Percentiles rank a stretch among this genome's conserved stretches.
Conservation (phyloP, 768 basidiomycete species). For the Leccinum olivaceopallidum region DNA sequence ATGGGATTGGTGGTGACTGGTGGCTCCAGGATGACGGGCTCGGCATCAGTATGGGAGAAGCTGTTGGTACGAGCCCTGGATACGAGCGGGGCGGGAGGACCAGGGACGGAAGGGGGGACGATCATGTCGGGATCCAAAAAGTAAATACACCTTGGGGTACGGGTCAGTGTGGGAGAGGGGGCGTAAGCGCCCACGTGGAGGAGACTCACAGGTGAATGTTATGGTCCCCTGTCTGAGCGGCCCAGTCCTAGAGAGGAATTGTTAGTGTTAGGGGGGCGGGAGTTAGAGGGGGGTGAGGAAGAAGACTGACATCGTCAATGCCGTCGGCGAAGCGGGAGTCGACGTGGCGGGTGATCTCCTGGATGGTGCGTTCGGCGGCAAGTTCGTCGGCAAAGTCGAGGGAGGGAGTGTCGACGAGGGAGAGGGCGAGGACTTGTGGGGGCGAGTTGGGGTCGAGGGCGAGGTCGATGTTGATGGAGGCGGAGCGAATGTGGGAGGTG, state of each 20-base stretch:
- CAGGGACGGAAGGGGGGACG: slow-evolving; percentile 66
- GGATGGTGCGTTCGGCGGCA: slow-evolving; percentile 59
- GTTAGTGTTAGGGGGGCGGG: slow-evolving; percentile 14
- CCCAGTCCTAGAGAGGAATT: slow-evolving; percentile 57
- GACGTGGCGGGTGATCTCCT: slow-evolving; percentile 70
- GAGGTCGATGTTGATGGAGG: slow-evolving; percentile 70
- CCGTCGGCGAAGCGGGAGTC: slow-evolving; percentile 74
- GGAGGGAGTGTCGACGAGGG: slow-evolving; percentile 81
- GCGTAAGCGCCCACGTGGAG: slow-evolving; percentile 32
- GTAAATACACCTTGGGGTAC: slow-evolving; percentile 68
- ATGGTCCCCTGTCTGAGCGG: slow-evolving; percentile 67
- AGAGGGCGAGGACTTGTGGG: slow-evolving; percentile 56
- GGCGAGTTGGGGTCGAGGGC: slow-evolving; percentile 49
- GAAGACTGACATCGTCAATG: slow-evolving; percentile 69
- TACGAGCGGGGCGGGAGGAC: slow-evolving; percentile 65
- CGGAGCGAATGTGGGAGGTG: slow-evolving; percentile 69
- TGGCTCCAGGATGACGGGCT: slow-evolving; percentile 79
- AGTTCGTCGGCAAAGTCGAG: slow-evolving; percentile 71
- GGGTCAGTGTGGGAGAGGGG: slow-evolving; percentile 19
- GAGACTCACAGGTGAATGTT: slow-evolving; percentile 75
- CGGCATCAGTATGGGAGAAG: slow-evolving; percentile 69
- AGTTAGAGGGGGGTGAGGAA: slow-evolving; percentile 17
- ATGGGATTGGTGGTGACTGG: slow-evolving; percentile 73
- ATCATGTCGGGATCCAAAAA: slow-evolving; percentile 85
- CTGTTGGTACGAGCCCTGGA: slow-evolving; percentile 69